Percentiles rank a stretch among this genome's conserved stretches.
Evolutionary conservation across 75 land plant species (phyloP).

Genomic region (Picea glauca): DNA sequence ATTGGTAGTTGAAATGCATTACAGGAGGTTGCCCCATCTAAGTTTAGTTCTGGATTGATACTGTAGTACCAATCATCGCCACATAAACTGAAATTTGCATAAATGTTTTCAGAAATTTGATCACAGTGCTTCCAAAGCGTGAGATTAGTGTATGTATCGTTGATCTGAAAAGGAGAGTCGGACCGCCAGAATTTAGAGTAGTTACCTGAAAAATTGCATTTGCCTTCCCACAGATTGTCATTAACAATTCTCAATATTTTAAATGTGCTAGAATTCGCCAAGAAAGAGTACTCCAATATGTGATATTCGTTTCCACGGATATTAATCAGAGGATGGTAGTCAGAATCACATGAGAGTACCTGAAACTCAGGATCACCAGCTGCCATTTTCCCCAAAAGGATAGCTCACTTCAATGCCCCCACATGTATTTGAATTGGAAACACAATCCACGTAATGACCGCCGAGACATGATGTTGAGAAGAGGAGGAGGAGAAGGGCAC

Average conservation of each 20-base stretch:
- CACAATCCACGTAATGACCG: not conserved
- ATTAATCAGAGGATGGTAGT: not conserved
- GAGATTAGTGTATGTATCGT: not conserved
- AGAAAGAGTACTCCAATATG: not conserved
- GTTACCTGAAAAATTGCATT: not conserved
- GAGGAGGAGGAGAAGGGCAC: not conserved
- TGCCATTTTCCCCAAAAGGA: not conserved
- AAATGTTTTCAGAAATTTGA: too few species aligned
- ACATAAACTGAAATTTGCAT: not conserved
- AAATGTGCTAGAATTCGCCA: not conserved
- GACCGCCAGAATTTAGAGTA: not conserved
- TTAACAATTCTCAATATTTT: not conserved
- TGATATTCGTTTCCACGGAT: not conserved
- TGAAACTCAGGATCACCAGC: constrained; percentile 3
- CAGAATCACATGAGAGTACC: not conserved
- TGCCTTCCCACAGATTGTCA: not conserved
- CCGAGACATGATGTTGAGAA: not conserved
- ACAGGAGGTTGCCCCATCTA: too few species aligned
- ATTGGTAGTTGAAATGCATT: not conserved
- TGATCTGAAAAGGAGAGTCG: not conserved
- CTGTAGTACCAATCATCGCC: not conserved
- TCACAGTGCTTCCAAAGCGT: not conserved
- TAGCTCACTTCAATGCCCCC: not conserved
- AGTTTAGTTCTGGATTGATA: not conserved
- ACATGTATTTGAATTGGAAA: not conserved